Conservation (phyloP, 2,329 filamentous ascomycete species). For the Dichotomopilus funicola region DNA sequence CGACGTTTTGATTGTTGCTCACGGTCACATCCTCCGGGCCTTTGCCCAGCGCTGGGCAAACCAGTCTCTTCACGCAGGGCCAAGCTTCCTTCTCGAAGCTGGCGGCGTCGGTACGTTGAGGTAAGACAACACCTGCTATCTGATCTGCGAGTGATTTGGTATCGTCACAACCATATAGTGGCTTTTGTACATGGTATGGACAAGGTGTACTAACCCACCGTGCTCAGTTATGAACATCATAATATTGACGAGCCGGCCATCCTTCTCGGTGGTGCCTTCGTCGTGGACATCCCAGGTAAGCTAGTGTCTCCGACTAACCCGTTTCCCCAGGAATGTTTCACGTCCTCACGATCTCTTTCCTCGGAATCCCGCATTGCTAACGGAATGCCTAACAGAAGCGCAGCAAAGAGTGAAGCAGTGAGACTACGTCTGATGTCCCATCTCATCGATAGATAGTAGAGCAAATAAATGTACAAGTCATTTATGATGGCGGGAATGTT, state of each 20-base stretch:
- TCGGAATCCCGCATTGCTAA: neutral
- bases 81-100: constrained; percentile 77
- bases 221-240: constrained; percentile 67
- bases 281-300: constrained; percentile 35
- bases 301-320: neutral
- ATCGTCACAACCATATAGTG: too few species aligned
- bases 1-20: constrained; percentile 76
- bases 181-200: too few species aligned
- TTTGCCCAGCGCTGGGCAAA: constrained; percentile 84
- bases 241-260: constrained; percentile 74
- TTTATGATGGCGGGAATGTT: too few species aligned
- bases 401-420: neutral
- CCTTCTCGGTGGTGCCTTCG: constrained; percentile 66
- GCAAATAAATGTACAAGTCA: too few species aligned
- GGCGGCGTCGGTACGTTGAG: constrained; percentile 78
- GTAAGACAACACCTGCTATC: constrained; percentile 31
- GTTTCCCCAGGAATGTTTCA: too few species aligned
- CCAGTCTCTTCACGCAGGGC: constrained; percentile 66
- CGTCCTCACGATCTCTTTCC: too few species aligned
- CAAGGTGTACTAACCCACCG: neutral
- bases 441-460: too few species aligned
- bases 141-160: neutral
- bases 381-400: neutral
- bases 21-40: constrained; percentile 82
- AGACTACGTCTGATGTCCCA: neutral